Evolutionary conservation across 2,329 filamentous ascomycete genomes (phyloP).

Genomic region (Hymenoscyphus occultus): DNA sequence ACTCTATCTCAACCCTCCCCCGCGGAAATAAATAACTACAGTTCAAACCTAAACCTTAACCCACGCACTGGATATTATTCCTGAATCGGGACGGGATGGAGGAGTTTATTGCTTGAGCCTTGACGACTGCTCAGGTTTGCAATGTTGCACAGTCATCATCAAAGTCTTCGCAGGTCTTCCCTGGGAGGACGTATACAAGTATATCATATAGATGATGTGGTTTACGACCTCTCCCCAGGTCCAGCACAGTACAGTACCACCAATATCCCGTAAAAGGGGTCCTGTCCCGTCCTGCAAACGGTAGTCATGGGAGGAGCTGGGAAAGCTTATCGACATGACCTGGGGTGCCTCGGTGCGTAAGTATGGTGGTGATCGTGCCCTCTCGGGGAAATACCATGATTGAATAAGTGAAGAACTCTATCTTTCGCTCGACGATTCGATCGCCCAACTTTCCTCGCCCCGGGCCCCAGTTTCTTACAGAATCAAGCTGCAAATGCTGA

Average conservation of each 20-base stretch:
- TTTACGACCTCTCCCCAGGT: too few species aligned
- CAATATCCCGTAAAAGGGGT: too few species aligned
- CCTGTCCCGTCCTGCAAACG: conserved; percentile 5
- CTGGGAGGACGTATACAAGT: too few species aligned
- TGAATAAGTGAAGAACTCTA: neutral
- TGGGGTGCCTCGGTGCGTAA: neutral
- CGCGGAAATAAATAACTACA: neutral
- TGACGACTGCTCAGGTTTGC: too few species aligned
- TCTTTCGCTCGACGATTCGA: neutral
- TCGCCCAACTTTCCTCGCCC: neutral
- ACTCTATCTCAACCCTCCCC: neutral
- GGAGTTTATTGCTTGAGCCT: neutral
- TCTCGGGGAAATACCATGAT: conserved; percentile 2
- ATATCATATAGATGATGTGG: too few species aligned
- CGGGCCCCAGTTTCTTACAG: neutral
- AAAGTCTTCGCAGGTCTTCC: too few species aligned
- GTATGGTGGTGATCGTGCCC: neutral
- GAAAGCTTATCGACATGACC: conserved; percentile 9
- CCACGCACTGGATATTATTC: neutral
- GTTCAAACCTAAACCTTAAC: neutral
- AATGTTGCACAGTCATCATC: too few species aligned
- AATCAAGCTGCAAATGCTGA: neutral
- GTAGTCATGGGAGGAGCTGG: conserved; percentile 15
- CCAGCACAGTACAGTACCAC: too few species aligned
- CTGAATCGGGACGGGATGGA: neutral